phyloP scores from a whole-genome alignment of 805 yeast genomes.

The Yarrowia sp. region DNA sequence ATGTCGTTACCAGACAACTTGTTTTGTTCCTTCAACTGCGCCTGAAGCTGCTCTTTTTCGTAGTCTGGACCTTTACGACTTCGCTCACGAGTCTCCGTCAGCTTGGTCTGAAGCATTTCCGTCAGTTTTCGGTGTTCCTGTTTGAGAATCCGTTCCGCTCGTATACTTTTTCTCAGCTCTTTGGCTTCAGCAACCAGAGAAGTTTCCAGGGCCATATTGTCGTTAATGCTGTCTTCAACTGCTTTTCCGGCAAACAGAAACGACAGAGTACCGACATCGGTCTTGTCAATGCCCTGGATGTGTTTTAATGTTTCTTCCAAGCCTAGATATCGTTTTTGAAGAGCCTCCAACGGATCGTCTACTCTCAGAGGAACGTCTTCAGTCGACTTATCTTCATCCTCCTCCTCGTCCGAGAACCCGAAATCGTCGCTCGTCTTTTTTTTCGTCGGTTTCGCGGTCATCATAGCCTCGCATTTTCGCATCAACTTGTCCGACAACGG shows the following conservation, averaged over 20 bases:
- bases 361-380: background rate
- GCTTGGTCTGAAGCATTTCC: background rate
- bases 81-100: background rate
- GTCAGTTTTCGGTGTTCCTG: background rate
- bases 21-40: background rate
- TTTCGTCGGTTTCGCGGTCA: background rate
- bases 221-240: constrained; percentile 2
- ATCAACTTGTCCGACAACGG: background rate
- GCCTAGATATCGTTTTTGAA: background rate
- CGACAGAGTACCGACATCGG: background rate
- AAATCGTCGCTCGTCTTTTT: background rate
- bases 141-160: background rate
- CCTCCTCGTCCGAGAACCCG: constrained; percentile 18
- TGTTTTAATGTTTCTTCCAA: background rate
- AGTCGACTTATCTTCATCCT: background rate
- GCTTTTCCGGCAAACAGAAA: constrained; percentile 13
- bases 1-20: background rate
- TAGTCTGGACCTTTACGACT: background rate
- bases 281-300: background rate
- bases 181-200: background rate
- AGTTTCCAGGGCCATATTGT: background rate
- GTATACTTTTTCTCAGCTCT: background rate
- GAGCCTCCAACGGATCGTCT: background rate
- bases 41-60: background rate
- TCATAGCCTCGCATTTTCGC: background rate